Conservation (phyloP, 805 yeast genomes). For the Komagataella pastoris region DNA sequence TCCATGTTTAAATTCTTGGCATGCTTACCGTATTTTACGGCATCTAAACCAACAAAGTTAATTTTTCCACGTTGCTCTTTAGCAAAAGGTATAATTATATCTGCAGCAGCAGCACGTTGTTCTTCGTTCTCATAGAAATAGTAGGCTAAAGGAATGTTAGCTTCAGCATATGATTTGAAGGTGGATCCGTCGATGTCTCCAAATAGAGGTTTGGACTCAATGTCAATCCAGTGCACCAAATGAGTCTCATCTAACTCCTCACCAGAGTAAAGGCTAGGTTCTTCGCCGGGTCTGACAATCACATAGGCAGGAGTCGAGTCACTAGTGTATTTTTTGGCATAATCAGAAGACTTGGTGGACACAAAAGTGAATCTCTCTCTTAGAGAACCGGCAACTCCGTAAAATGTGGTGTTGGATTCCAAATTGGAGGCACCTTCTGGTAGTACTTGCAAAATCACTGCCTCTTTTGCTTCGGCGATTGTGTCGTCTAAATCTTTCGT, state of each 20-base stretch:
- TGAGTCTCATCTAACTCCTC: conserved; percentile 20
- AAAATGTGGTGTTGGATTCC: conserved; percentile 42
- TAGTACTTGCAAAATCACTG: conserved; percentile 42
- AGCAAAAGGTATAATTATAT: conserved; percentile 48
- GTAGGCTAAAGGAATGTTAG: conserved; percentile 74
- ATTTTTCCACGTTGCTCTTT: conserved; percentile 66
- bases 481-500: conserved; percentile 37
- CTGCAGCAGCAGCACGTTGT: conserved; percentile 44
- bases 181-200: conserved; percentile 81
- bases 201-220: conserved; percentile 67
- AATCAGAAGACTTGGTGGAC: conserved; percentile 24
- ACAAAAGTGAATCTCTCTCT: conserved; percentile 58
- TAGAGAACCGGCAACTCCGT: conserved; percentile 43
- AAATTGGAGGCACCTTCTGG: conserved; percentile 19
- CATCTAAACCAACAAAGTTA: conserved; percentile 84
- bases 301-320: conserved; percentile 24
- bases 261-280: conserved; percentile 30
- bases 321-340: conserved; percentile 19
- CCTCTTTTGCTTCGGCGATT: conserved; percentile 30
- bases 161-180: conserved; percentile 58
- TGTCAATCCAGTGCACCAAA: conserved; percentile 34
- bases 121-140: conserved; percentile 66
- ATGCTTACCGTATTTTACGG: conserved; percentile 67
- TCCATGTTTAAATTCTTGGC: conserved; percentile 71
- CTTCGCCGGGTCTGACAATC: conserved; percentile 32